Base-by-base conservation (phyloP, 139 green algal species). In the Desmodesmus armatus region DNA sequence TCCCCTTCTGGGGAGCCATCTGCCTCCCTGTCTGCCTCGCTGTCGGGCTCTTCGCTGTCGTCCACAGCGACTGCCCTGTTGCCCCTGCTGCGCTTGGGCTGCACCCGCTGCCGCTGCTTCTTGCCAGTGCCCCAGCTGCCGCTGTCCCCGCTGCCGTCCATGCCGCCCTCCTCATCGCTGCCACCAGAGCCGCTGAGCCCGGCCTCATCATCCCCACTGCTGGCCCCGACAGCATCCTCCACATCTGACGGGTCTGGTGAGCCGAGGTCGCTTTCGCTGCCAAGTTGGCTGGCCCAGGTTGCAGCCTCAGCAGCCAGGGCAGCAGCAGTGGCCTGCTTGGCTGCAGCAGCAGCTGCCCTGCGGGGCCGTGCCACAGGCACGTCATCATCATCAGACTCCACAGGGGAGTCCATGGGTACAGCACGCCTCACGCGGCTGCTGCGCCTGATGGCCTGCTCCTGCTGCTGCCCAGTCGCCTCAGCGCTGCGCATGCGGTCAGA, bases 71-170 rank as follows among this genome's bases (percentile, higher is more conserved):
- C 78, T 29, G 15, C 15, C 41, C n/a, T 70, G 33, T 41, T 53
- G 43, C 60, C 60, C n/a, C 60, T 69, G 60, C 60, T n/a, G 7
- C 60, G 60, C n/a, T 29, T n/a, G 2, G 60, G 76, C 76, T 51
- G 40, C 39, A 15, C 17, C 33, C 47, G n/a, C 31, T 73, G 40
- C 37, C 33, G 47, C 33, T 33, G 35, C 72, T 80, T 47, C 41
- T 65, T 47, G 40, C n/a, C n/a, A n/a, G n/a, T n/a, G n/a, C n/a
- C n/a, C n/a, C 21, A 53, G 69, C 69, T 77, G 69, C 69, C 69
- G 13, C 72, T 43, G 31, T 70, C 55, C 53, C 75, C 53, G 51
- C 33, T 37, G 33, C 31, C 72, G 9, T 31, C 72, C 15, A 44
- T 29, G 17, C 15, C 33, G 41, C 27, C 60, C 7, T 75, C 78